Conservation (phyloP, 345 rosid species). For the Eucalyptus pauciflora region DNA sequence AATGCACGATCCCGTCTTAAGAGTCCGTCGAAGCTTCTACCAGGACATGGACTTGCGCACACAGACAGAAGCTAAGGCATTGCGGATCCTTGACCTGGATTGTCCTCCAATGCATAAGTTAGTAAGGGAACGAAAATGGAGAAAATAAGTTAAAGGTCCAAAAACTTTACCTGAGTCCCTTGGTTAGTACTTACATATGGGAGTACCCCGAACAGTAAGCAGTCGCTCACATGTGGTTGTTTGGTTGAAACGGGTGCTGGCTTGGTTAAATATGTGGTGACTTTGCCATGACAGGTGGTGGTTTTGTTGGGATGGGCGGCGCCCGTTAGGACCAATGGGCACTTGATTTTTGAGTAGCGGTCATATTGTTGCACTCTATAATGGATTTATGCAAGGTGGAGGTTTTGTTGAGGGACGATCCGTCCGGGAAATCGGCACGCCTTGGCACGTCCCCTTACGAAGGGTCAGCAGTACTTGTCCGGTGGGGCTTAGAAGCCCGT, state of each 20-base stretch:
- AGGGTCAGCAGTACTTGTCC: background rate
- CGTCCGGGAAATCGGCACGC: background rate
- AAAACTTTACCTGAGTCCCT: background rate
- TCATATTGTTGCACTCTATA: background rate
- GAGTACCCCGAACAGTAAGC: background rate
- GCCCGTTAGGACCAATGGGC: background rate
- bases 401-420: background rate
- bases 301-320: background rate
- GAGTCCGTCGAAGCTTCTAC: background rate
- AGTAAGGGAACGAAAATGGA: background rate
- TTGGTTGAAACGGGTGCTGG: background rate
- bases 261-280: background rate
- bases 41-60: background rate
- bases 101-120: background rate
- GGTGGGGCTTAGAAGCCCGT: background rate
- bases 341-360: background rate
- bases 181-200: background rate
- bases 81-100: background rate
- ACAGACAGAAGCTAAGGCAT: background rate
- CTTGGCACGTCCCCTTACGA: background rate
- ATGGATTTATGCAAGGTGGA: background rate
- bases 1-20: background rate
- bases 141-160: background rate
- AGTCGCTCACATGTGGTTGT: background rate
- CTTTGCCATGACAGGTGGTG: background rate